A percentile compares a stretch with the other conserved stretches of the same genome.
These are phyloP conservation scores for Eragrostis nindensis DNA, from an alignment of 176 grass and related monocot species.

Conservation along the genomic window DNA sequence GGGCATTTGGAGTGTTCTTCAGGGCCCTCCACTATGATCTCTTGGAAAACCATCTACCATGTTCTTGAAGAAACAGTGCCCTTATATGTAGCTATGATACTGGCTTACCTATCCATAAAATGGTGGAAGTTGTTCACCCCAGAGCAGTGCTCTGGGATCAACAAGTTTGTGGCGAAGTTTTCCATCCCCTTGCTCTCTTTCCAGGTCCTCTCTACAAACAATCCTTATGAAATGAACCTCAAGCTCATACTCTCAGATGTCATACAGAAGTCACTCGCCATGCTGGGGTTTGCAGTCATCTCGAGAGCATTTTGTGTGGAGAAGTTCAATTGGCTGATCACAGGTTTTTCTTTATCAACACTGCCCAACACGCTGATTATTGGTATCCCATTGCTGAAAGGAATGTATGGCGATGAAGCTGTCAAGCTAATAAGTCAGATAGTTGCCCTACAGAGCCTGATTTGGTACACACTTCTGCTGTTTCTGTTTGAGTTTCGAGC, in stretches of 20 bases:
- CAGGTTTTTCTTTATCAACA: slow-evolving; percentile 83
- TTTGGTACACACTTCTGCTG: slow-evolving; percentile 82
- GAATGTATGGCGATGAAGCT: slow-evolving; percentile 92
- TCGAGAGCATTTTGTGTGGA: slow-evolving; percentile 53
- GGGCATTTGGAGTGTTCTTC: slow-evolving; percentile 53
- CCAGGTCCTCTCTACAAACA: slow-evolving; percentile 85
- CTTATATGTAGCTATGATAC: slow-evolving; percentile 82
- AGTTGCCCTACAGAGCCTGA: slow-evolving; percentile 88
- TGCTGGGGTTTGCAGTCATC: slow-evolving; percentile 53
- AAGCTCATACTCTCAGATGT: slow-evolving; percentile 82
- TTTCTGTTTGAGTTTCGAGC: slow-evolving; percentile 75
- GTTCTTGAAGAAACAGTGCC: slow-evolving; percentile 79
- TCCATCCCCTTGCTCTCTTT: slow-evolving; percentile 95
- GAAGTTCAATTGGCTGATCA: slow-evolving; percentile 83
- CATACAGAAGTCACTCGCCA: slow-evolving; percentile 68
- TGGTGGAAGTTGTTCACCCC: slow-evolving; percentile 88
- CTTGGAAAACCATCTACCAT: slow-evolving; percentile 72
- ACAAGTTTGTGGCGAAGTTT: slow-evolving; percentile 88
- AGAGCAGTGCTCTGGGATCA: slow-evolving; percentile 87
- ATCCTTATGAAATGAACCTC: slow-evolving; percentile 83
- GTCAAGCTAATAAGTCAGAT: slow-evolving; percentile 79
- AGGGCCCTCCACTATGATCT: slow-evolving; percentile 70
- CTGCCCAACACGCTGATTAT: slow-evolving; percentile 92
- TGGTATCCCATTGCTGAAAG: slow-evolving; percentile 88
- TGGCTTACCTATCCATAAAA: slow-evolving; percentile 93